Evolutionary conservation across 805 yeast species (phyloP).

Genomic region (Candida germanica): DNA sequence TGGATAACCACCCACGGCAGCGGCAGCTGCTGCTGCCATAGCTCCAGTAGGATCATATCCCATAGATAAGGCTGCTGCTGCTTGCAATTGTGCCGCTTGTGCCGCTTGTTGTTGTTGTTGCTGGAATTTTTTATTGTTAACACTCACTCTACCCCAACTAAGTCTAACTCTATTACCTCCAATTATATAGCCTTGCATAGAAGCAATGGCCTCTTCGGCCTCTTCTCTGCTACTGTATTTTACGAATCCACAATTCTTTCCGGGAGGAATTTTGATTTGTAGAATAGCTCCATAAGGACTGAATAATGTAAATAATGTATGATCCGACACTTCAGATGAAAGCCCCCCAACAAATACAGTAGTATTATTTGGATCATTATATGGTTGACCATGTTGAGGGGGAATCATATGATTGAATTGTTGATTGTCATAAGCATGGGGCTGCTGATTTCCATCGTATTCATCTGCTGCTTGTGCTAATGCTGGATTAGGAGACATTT

Average conservation of each 20-base stretch:
- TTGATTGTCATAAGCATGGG: constrained; percentile 1
- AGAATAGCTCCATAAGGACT: constrained; percentile 70
- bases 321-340: constrained; percentile 61
- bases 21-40: constrained; percentile 20
- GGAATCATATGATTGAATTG: neutral
- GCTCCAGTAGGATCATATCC: constrained; percentile 38
- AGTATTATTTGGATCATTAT: constrained; percentile 60
- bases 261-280: constrained; percentile 73
- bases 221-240: constrained; percentile 73
- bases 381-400: constrained; percentile 23
- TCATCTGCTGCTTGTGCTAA: neutral
- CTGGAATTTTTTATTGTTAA: constrained; percentile 30
- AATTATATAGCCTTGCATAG: constrained; percentile 88
- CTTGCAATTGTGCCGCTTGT: constrained; percentile 36
- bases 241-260: constrained; percentile 86
- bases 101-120: constrained; percentile 30
- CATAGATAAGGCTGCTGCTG: constrained; percentile 37
- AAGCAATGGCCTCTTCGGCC: constrained; percentile 81
- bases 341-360: constrained; percentile 80
- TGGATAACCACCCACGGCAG: constrained; percentile 17
- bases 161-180: constrained; percentile 80
- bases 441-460: neutral
- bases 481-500: neutral
- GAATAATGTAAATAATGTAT: constrained; percentile 57
- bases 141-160: constrained; percentile 75